These are phyloP conservation scores for Xylaria telfairii DNA, from an alignment of 495 filamentous ascomycete species.

Conservation along the genomic window DNA sequence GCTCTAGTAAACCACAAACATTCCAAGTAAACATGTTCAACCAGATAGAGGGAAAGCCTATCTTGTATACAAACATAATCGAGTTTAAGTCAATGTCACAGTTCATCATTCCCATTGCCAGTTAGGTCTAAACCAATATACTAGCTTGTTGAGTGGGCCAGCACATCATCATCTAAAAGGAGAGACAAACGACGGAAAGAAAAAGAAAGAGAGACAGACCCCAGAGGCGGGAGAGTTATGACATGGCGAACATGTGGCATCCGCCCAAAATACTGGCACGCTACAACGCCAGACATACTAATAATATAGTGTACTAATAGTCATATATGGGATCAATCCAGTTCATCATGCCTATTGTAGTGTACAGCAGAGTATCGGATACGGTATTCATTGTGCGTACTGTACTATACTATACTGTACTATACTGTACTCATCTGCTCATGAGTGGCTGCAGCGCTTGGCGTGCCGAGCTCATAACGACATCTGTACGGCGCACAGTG, in stretches of 20 bases:
- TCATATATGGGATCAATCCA: background rate
- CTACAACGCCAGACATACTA: too few species aligned
- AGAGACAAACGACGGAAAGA: background rate
- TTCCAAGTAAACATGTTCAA: background rate
- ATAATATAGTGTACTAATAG: too few species aligned
- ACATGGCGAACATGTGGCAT: background rate
- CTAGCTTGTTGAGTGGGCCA: background rate
- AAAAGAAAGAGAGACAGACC: background rate
- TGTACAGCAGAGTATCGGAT: background rate
- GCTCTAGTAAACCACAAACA: background rate
- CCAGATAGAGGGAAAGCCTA: background rate
- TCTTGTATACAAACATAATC: background rate
- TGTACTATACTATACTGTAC: too few species aligned
- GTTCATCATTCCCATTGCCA: background rate
- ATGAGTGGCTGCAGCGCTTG: constrained; percentile 1
- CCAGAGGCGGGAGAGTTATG: background rate
- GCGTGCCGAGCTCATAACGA: background rate
- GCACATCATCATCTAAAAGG: background rate
- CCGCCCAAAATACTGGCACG: background rate
- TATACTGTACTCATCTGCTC: background rate
- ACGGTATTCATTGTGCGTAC: background rate
- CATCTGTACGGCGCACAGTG: background rate
- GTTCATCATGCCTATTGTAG: too few species aligned
- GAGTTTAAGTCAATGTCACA: background rate
- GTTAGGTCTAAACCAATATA: background rate